Percentiles rank a stretch among this genome's conserved stretches.
Evolutionary conservation across 495 filamentous ascomycete genomes (phyloP).

Genomic region (Cudoniella acicularis): DNA sequence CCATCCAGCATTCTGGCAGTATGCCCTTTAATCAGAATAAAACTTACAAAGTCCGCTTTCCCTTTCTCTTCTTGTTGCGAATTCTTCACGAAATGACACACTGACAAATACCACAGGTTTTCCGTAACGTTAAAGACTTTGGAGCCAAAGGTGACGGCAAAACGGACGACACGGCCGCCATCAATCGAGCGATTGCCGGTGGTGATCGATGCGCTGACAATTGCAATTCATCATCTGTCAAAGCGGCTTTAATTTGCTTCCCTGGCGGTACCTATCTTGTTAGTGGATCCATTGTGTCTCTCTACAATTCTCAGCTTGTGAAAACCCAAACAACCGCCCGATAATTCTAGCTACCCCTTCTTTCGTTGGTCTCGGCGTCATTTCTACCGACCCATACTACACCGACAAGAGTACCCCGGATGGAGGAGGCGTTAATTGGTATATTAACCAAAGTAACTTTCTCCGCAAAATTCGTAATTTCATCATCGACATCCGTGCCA

Average conservation of each 20-base stretch:
- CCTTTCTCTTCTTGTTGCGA: no score
- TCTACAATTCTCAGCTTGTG: background rate
- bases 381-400: background rate
- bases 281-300: background rate
- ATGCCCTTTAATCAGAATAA: no score
- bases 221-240: conserved; percentile 46
- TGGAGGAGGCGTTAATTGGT: background rate
- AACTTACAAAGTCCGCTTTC: no score
- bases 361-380: background rate
- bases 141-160: conserved; percentile 6
- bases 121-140: conserved; percentile 29
- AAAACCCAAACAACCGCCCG: background rate
- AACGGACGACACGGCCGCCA: conserved; percentile 46
- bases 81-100: no score
- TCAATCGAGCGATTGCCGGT: conserved; percentile 44
- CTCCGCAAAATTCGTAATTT: conserved; percentile 93
- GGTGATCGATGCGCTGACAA: conserved; percentile 42
- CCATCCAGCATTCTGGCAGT: no score
- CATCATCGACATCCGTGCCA: conserved; percentile 66
- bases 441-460: conserved; percentile 43
- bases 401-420: background rate
- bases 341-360: background rate
- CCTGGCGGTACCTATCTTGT: conserved; percentile 29
- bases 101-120: no score
- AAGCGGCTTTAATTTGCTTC: conserved; percentile 49